These are phyloP conservation scores for Eucalyptus tenuipes DNA, from an alignment of 345 rosid species.

Conservation along the genomic window DNA sequence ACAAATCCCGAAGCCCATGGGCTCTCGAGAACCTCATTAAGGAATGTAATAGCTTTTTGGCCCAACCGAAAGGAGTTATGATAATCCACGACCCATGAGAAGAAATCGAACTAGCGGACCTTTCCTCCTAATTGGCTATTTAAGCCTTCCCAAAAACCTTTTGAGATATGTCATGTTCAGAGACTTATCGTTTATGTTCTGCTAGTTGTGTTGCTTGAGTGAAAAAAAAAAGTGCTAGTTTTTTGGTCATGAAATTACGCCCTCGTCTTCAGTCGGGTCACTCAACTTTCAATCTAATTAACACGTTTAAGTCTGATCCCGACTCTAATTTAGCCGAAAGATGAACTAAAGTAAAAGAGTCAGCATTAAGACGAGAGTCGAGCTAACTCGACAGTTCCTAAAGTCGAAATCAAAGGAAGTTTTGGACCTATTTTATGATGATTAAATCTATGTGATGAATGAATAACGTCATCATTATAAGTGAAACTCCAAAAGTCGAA, in stretches of 20 bases:
- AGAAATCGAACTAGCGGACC: not conserved
- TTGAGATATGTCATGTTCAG: no score
- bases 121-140: not conserved
- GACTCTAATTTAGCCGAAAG: not conserved
- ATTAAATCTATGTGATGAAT: not conserved
- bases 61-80: not conserved
- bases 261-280: fast-evolving
- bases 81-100: not conserved
- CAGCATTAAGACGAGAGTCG: fast-evolving
- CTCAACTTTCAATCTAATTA: not conserved
- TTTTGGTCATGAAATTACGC: fast-evolving
- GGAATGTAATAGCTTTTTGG: not conserved
- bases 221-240: not conserved
- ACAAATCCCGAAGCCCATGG: not conserved
- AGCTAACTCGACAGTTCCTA: not conserved
- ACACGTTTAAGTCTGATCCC: fast-evolving
- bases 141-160: not conserved
- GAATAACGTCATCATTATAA: not conserved
- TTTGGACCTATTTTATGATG: not conserved
- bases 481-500: not conserved
- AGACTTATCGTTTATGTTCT: not conserved
- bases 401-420: not conserved
- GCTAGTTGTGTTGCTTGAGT: not conserved
- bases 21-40: not conserved
- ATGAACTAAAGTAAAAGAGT: not conserved